These are phyloP conservation scores for Tulasnella sp. DNA, from an alignment of 768 basidiomycete species.

Conservation along the genomic window DNA sequence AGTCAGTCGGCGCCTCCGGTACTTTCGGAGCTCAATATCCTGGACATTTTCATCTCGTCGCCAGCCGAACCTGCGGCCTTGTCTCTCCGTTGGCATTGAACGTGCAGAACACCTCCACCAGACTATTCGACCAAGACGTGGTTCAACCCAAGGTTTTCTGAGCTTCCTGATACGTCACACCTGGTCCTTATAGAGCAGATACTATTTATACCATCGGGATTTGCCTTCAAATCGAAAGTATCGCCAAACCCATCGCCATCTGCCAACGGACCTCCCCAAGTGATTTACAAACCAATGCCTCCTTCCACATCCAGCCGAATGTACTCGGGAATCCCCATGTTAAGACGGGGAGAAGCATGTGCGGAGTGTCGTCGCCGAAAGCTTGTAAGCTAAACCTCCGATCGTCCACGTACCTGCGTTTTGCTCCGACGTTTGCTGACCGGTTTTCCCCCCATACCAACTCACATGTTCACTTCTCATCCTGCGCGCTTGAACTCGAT, in stretches of 20 bases:
- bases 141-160: not conserved
- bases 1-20: not conserved
- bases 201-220: not conserved
- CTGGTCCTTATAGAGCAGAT: not conserved
- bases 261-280: not conserved
- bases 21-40: not conserved
- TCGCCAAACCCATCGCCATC: not conserved
- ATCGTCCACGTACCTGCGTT: not conserved
- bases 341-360: slow-evolving; percentile 18
- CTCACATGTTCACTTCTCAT: not conserved
- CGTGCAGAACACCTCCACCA: not conserved
- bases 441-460: no score
- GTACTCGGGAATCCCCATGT: slow-evolving; percentile 9
- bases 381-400: not conserved
- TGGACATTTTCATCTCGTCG: not conserved
- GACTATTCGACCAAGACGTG: not conserved
- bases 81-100: not conserved
- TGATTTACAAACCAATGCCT: not conserved
- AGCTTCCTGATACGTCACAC: not conserved
- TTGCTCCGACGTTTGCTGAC: not conserved
- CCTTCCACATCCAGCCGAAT: not conserved
- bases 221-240: not conserved
- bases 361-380: slow-evolving; percentile 17
- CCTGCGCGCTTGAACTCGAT: not conserved
- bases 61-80: not conserved